phyloP scores from a whole-genome alignment of 768 basidiomycete genomes.

The Suillus luteus region DNA sequence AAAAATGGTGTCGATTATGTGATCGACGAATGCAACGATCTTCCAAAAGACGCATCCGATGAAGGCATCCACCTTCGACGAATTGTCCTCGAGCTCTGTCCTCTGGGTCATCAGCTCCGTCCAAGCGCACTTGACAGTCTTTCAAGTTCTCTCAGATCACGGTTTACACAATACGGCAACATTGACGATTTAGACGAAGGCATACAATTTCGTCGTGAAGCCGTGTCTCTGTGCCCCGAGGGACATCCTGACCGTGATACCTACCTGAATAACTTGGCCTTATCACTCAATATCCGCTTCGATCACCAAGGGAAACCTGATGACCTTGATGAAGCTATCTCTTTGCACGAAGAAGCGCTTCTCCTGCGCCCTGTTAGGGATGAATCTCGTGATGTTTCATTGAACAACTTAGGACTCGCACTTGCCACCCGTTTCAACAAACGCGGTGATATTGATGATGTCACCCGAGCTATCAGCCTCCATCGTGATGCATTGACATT shows the following conservation, averaged over 20 bases:
- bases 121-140: not conserved
- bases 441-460: not conserved
- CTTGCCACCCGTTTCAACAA: not conserved
- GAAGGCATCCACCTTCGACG: not conserved
- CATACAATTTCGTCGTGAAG: not conserved
- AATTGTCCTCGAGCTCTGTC: not conserved
- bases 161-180: not conserved
- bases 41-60: not conserved
- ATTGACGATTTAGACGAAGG: not conserved
- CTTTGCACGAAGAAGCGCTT: not conserved
- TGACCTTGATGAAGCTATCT: not conserved
- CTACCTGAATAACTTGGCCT: not conserved
- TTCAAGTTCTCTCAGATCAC: not conserved
- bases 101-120: not conserved
- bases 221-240: not conserved
- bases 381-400: not conserved
- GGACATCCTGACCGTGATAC: not conserved
- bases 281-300: not conserved
- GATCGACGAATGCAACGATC: not conserved
- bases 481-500: not conserved
- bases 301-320: not conserved
- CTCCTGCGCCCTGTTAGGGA: not conserved
- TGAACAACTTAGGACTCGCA: not conserved
- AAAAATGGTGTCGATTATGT: not conserved
- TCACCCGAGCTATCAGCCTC: not conserved